Evolutionary conservation across 164 flowering plant genomes (phyloP).

Genomic region (Berberis thunbergii): DNA sequence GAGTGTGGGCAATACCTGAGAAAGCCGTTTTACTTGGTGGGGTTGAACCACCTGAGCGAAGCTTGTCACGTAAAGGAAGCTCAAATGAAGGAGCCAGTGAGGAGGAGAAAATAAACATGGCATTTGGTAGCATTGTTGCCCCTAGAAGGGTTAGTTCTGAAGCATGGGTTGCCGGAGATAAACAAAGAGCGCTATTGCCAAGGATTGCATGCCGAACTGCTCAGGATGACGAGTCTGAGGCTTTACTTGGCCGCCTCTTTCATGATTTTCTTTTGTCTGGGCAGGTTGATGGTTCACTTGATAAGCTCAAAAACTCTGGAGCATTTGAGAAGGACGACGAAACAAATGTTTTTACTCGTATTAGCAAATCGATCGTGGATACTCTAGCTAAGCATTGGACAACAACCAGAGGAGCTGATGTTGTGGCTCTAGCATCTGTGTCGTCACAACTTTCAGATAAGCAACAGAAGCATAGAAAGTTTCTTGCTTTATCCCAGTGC

Average conservation of each 20-base stretch:
- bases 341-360: conserved; percentile 67
- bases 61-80: conserved; percentile 88
- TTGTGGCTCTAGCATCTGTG: conserved; percentile 60
- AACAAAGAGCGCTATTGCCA: conserved; percentile 33
- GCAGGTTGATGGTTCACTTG: conserved; percentile 50
- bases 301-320: conserved; percentile 57
- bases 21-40: conserved; percentile 87
- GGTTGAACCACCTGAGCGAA: conserved; percentile 89
- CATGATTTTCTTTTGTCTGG: conserved; percentile 75
- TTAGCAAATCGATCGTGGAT: conserved; percentile 85
- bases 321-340: conserved; percentile 92
- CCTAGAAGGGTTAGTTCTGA: conserved; percentile 77
- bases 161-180: conserved; percentile 61
- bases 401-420: conserved; percentile 88
- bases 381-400: conserved; percentile 97
- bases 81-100: conserved; percentile 65
- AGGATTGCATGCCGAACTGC: conserved; percentile 49
- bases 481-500: conserved; percentile 87
- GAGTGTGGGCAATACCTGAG: conserved; percentile 95
- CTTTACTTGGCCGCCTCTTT: conserved; percentile 70
- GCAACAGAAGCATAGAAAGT: conserved; percentile 78
- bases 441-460: conserved; percentile 81
- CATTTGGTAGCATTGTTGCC: conserved; percentile 43
- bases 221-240: conserved; percentile 87
- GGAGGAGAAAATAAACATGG: conserved; percentile 52